phyloP scores from a whole-genome alignment of 768 basidiomycete species.

The Trametes cinnabarina region DNA sequence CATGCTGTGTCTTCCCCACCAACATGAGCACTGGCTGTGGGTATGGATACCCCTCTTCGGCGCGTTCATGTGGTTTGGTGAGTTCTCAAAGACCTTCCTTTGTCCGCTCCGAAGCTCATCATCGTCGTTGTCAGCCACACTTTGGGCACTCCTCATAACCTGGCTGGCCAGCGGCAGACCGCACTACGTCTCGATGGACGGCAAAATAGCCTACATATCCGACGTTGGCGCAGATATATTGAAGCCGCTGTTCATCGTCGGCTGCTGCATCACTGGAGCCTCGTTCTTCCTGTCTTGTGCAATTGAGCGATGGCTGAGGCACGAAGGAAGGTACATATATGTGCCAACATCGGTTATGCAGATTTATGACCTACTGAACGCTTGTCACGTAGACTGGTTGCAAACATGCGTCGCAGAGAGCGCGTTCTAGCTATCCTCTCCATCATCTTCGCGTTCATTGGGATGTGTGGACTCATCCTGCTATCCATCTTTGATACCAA shows the following conservation, averaged over 20 bases:
- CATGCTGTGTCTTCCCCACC: constrained; percentile 5
- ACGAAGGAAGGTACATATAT: constrained; percentile 52
- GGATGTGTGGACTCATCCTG: constrained; percentile 62
- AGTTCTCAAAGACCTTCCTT: constrained; percentile 19
- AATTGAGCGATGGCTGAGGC: constrained; percentile 62
- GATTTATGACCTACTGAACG: neutral
- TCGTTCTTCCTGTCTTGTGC: constrained; percentile 59
- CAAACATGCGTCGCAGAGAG: constrained; percentile 58
- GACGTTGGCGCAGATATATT: constrained; percentile 72
- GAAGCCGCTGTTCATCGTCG: constrained; percentile 73
- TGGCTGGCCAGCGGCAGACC: constrained; percentile 69
- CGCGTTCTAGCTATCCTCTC: constrained; percentile 54
- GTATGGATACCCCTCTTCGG: constrained; percentile 62
- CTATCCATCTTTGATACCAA: constrained; percentile 72
- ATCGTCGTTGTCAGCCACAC: constrained; percentile 39
- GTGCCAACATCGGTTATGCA: too few relatives aligned
- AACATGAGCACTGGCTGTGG: constrained; percentile 54
- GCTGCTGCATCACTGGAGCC: constrained; percentile 60
- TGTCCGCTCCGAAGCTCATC: neutral
- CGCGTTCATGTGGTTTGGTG: constrained; percentile 66
- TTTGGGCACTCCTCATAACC: constrained; percentile 68
- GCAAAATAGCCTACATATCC: constrained; percentile 69
- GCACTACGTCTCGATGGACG: constrained; percentile 53
- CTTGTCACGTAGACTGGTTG: constrained; percentile 45
- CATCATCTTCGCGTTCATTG: constrained; percentile 57